Conservation (phyloP, 2,329 filamentous ascomycete species). For the Pleurostoma richardsiae region DNA sequence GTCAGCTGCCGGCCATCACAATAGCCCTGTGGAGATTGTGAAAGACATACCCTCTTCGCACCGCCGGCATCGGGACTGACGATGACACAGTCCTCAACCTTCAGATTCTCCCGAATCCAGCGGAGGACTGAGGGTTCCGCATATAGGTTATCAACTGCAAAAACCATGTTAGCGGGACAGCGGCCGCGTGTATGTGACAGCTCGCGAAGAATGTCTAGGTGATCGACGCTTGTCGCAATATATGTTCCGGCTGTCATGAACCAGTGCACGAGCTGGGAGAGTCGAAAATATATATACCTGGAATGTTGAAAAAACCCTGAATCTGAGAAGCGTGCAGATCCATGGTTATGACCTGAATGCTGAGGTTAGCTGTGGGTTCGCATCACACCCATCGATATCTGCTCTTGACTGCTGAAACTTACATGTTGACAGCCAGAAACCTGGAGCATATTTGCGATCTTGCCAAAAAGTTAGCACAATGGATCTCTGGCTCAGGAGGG, state of each 20-base stretch:
- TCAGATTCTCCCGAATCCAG: slow-evolving; percentile 75
- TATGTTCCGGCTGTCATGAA: no score
- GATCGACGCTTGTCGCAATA: no score
- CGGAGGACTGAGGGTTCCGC: slow-evolving; percentile 68
- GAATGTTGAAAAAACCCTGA: slow-evolving; percentile 98
- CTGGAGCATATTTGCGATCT: slow-evolving; percentile 86
- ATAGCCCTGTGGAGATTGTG: no score
- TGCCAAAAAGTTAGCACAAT: no score
- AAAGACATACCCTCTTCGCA: slow-evolving; percentile 61
- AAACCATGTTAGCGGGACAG: no score
- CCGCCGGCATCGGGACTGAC: slow-evolving; percentile 96
- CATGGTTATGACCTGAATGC: slow-evolving; percentile 76
- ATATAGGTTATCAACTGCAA: slow-evolving; percentile 87
- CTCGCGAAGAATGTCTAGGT: no score
- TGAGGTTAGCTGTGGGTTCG: neutral
- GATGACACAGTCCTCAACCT: slow-evolving; percentile 80
- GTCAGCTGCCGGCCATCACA: no score
- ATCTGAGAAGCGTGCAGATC: slow-evolving; percentile 89
- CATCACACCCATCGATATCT: slow-evolving; percentile 5
- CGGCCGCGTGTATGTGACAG: no score
- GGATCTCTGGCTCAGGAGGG: no score
- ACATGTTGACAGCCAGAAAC: slow-evolving; percentile 66
- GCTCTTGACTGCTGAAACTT: slow-evolving; percentile 24
- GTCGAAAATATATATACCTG: slow-evolving; percentile 23
- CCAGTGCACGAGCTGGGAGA: no score